Evolutionary conservation across 169 alveolate species (phyloP).

Genomic region (Eimeria praecox): DNA sequence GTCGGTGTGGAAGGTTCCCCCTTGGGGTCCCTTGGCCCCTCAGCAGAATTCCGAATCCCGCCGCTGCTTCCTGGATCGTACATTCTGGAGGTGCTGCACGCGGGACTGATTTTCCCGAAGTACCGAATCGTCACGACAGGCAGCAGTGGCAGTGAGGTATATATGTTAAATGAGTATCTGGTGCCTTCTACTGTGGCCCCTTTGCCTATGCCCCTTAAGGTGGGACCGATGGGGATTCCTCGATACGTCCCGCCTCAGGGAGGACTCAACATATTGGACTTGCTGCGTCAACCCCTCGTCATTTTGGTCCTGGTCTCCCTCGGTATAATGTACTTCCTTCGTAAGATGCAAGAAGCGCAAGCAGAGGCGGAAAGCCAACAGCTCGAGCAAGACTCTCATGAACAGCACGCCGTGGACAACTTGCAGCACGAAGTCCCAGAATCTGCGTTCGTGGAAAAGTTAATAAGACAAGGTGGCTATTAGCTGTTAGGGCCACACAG

Average conservation of each 20-base stretch:
- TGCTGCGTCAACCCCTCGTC: conserved; percentile 69
- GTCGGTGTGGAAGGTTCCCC: neutral
- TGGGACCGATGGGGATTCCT: conserved; percentile 55
- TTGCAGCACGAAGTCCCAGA: conserved; percentile 32
- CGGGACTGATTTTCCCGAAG: conserved; percentile 62
- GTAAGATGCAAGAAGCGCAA: conserved; percentile 68
- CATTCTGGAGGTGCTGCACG: conserved; percentile 68
- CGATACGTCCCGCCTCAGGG: conserved; percentile 73
- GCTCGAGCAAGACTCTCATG: conserved; percentile 27
- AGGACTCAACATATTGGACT: conserved; percentile 42
- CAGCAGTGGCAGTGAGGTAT: conserved; percentile 37
- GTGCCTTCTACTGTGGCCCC: conserved; percentile 28
- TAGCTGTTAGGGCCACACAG: neutral
- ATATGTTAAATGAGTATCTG: conserved; percentile 44
- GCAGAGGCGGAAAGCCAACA: conserved; percentile 57
- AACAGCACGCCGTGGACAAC: conserved; percentile 54
- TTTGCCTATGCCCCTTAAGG: conserved; percentile 29
- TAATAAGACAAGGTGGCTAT: conserved; percentile 19
- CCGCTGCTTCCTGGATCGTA: conserved; percentile 69
- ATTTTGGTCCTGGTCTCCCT: conserved; percentile 56
- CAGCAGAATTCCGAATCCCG: conserved; percentile 54
- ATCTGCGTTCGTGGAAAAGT: conserved; percentile 55
- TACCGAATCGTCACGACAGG: conserved; percentile 29
- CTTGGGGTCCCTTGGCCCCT: neutral
- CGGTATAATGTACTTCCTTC: conserved; percentile 65